Conservation (phyloP, 768 basidiomycete genomes). For the Auriscalpium microsporum region DNA sequence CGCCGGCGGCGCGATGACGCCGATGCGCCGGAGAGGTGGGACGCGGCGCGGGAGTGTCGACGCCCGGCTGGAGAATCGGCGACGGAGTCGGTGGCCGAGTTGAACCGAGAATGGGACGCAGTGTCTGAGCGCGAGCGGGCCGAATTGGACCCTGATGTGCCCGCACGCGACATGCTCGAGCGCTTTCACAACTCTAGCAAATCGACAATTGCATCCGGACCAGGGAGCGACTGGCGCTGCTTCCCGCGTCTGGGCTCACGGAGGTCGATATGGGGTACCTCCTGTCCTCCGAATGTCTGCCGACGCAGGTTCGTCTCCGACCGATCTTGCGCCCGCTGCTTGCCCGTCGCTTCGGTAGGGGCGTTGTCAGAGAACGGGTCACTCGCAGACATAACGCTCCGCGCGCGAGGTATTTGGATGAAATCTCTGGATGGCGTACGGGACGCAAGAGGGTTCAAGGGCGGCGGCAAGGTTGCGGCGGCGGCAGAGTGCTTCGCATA, state of each 20-base stretch:
- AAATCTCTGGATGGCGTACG: too few species aligned
- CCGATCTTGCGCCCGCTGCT: too few species aligned
- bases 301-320: too few species aligned
- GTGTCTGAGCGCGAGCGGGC: too few species aligned
- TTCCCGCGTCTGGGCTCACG: neutral
- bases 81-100: neutral
- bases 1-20: constrained; percentile 14
- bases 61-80: neutral
- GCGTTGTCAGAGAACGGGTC: neutral
- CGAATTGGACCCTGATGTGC: neutral
- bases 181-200: too few species aligned
- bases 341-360: neutral
- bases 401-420: neutral
- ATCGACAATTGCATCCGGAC: too few species aligned
- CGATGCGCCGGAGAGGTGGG: constrained; percentile 13
- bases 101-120: neutral
- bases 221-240: too few species aligned
- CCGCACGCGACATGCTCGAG: neutral
- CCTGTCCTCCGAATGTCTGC: neutral
- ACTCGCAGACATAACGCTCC: neutral
- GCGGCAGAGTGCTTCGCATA: too few species aligned
- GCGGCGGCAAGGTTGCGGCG: too few species aligned
- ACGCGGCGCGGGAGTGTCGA: neutral
- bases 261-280: neutral
- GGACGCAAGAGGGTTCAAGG: too few species aligned